Evolutionary conservation across 2,329 filamentous ascomycete species (phyloP), one percentile per base, ranked within the genome.

Genomic region (Lecanicillium sp.): DNA sequence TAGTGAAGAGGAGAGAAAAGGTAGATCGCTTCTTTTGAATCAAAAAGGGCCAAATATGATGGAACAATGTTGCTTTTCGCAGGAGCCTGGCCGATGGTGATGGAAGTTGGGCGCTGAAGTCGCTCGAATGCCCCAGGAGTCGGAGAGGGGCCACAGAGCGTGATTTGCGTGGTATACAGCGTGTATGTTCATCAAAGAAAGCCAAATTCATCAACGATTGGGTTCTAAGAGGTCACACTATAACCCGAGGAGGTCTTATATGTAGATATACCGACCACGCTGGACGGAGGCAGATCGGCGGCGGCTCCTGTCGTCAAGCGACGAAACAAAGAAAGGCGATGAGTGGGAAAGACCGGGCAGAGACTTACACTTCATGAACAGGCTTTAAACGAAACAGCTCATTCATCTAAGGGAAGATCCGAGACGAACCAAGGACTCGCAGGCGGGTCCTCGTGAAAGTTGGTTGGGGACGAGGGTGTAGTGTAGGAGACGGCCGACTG

Each of bases 341-440:
- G 30, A 34, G 35, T 37, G 38, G 49, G 47, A 49, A 49, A 51
- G 41, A 47, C 52, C 49, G 44, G 37, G 43, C 34, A 49, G 46
- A 42, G 44, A 72, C 68, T 67, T 62, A 72, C 68, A 64, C 67
- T 60, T 68, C 65, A 71, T 70, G 57, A 65, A 68, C 57, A 51
- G 57, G 63, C 53, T 55, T 55, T 55, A 51, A n/a, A 50, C 53
- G 57, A 63, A 57, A 57, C 56, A 61, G 54, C 54, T 51, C 43
- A 41, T 44, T 35, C 48, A 53, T 53, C 38, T 48, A 46, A 44
- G 49, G 44, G 45, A 48, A 46, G 45, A 39, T 4, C 20, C 11
- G 17, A 38, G 14, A 41, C 31, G 29, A 7, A 32, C n/a, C 32
- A 22, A 22, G 17, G 17, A 13, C 25, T 25, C 29, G 19, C 22